Evolutionary conservation across 2,329 filamentous ascomycete genomes (phyloP).

Genomic region (Thermothelomyces thermophilus): DNA sequence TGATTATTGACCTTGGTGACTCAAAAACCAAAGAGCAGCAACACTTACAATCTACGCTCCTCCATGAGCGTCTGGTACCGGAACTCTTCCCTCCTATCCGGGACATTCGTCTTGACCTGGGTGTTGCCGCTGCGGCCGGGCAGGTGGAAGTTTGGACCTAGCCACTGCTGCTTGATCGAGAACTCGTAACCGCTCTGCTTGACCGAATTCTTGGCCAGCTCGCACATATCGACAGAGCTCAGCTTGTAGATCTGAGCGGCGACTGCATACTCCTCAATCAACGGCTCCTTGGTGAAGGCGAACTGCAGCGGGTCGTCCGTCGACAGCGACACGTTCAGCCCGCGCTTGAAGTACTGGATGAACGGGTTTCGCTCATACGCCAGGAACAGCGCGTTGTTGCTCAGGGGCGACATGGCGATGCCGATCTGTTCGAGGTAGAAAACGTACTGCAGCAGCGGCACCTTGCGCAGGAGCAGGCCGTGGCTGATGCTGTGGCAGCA

Average conservation of each 20-base stretch:
- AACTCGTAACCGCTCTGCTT: slow-evolving; percentile 91
- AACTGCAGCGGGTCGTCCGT: slow-evolving; percentile 97
- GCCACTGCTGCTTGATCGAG: slow-evolving; percentile 83
- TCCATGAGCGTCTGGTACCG: slow-evolving; percentile 78
- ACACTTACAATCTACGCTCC: slow-evolving; percentile 73
- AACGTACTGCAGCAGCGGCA: slow-evolving; percentile 89
- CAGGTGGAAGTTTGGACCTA: slow-evolving; percentile 69
- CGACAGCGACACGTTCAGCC: slow-evolving; percentile 90
- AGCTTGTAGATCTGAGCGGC: slow-evolving; percentile 98
- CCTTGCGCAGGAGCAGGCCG: slow-evolving; percentile 84
- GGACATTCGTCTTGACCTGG: slow-evolving; percentile 94
- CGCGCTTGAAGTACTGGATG: slow-evolving; percentile 88
- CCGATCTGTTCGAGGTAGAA: slow-evolving; percentile 98
- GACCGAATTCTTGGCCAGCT: slow-evolving; percentile 92
- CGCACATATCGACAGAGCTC: slow-evolving; percentile 95
- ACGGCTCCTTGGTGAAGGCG: slow-evolving; percentile 93
- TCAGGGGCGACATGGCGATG: slow-evolving; percentile 98
- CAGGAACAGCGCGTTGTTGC: slow-evolving; percentile 94
- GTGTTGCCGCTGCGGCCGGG: slow-evolving; percentile 80
- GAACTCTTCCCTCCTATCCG: slow-evolving; percentile 85
- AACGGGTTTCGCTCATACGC: slow-evolving; percentile 97
- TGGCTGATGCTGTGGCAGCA: slow-evolving; percentile 98
- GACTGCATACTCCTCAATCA: slow-evolving; percentile 97
- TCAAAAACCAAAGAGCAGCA: not conserved
- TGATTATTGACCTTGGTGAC: not conserved